Percentiles rank a stretch among this genome's conserved stretches.
These are phyloP conservation scores for Caryopteris hybrid DNA, from an alignment of 305 asterid species.

Conservation along the genomic window DNA sequence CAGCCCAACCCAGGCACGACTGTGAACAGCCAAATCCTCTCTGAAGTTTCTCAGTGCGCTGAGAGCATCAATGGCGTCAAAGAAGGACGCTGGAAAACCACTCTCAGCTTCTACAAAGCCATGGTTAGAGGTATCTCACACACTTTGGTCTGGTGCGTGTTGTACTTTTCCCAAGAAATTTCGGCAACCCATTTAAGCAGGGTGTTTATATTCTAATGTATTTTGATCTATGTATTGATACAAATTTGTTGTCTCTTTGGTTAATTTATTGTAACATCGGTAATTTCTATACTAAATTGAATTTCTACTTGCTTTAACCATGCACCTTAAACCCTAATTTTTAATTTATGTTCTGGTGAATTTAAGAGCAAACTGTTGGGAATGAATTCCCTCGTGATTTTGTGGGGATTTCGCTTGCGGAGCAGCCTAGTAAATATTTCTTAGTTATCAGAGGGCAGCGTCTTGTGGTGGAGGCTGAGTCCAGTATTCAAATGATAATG, in stretches of 20 bases:
- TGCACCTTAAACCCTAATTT: background rate
- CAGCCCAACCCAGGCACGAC: conserved; percentile 83
- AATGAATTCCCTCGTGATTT: conserved; percentile 84
- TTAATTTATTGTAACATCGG: background rate
- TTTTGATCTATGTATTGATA: background rate
- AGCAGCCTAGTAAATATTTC: conserved; percentile 75
- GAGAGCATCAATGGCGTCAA: conserved; percentile 83
- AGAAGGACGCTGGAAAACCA: conserved; percentile 82
- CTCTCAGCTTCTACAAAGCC: conserved; percentile 75
- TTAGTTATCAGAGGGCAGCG: conserved; percentile 83
- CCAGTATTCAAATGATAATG: conserved; percentile 78
- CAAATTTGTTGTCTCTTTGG: background rate
- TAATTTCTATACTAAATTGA: background rate
- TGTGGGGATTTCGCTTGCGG: conserved; percentile 85
- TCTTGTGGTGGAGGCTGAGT: conserved; percentile 81
- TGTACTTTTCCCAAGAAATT: background rate
- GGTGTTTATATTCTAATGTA: background rate
- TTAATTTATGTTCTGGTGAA: conserved; percentile 10
- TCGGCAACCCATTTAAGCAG: background rate
- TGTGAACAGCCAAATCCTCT: conserved; percentile 72
- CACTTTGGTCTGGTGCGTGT: background rate
- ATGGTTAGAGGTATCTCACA: conserved; percentile 50
- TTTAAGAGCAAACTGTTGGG: conserved; percentile 46
- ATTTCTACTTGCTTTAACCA: background rate
- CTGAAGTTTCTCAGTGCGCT: conserved; percentile 83